Conservation (phyloP, 202 grass and related monocot species). For the Panicum hallii region DNA sequence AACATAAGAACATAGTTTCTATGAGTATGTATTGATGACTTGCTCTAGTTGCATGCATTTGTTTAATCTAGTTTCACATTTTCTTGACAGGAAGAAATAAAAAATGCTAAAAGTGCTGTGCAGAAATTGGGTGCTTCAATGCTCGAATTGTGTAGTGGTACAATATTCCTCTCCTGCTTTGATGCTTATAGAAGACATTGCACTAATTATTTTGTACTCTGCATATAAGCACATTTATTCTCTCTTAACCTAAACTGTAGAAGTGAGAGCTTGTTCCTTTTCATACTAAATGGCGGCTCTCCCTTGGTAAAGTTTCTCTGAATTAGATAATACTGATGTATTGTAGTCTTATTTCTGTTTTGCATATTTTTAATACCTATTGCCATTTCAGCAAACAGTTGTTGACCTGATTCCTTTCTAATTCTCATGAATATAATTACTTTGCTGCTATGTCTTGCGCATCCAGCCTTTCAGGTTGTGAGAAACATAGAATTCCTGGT, state of each 20-base stretch:
- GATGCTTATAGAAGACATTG: not conserved
- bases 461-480: constrained; percentile 12
- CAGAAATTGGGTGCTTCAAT: constrained; percentile 69
- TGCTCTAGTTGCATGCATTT: not conserved
- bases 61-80: constrained; percentile 17
- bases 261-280: not conserved
- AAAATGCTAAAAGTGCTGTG: constrained; percentile 65
- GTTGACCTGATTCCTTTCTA: not conserved
- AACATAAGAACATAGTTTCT: not conserved
- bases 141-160: constrained; percentile 68
- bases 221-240: not conserved
- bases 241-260: not conserved
- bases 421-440: not conserved
- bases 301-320: not conserved
- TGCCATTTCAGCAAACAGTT: not conserved
- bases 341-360: not conserved
- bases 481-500: not conserved
- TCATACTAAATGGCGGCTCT: not conserved
- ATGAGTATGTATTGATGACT: not conserved
- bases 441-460: not conserved
- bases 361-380: not conserved
- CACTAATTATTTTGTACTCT: not conserved
- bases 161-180: constrained; percentile 18
- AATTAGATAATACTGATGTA: not conserved
- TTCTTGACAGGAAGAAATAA: constrained; percentile 76